Evolutionary conservation across 805 yeast species (phyloP).

Genomic region (Barnettozyma salicaria): DNA sequence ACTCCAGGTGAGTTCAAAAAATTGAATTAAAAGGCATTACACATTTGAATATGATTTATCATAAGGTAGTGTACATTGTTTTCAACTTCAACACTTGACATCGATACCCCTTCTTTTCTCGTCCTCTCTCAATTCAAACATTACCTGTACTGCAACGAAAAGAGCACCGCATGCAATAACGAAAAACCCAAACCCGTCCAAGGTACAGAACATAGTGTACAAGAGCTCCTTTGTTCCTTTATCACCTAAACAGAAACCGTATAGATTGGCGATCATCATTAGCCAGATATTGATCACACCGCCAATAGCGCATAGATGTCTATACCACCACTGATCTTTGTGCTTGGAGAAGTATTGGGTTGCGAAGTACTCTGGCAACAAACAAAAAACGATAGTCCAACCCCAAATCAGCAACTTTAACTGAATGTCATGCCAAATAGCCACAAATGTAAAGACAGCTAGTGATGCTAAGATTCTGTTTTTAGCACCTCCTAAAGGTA

Average conservation of each 20-base stretch:
- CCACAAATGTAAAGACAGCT: constrained; percentile 90
- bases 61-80: neutral
- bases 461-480: constrained; percentile 70
- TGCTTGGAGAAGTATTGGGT: constrained; percentile 38
- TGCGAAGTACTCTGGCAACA: constrained; percentile 77
- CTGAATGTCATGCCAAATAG: constrained; percentile 97
- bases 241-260: constrained; percentile 89
- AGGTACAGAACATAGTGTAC: constrained; percentile 64
- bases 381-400: constrained; percentile 82
- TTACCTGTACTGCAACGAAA: constrained; percentile 82
- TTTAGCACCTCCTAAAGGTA: constrained; percentile 83
- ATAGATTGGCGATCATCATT: constrained; percentile 95
- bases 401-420: constrained; percentile 89
- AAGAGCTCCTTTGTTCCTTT: constrained; percentile 74
- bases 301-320: constrained; percentile 80
- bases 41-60: neutral
- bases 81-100: constrained; percentile 52
- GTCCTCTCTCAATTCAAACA: constrained; percentile 87
- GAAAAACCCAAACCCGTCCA: constrained; percentile 59
- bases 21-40: constrained; percentile 22
- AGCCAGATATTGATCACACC: constrained; percentile 90
- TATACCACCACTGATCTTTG: constrained; percentile 55
- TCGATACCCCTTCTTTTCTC: constrained; percentile 82
- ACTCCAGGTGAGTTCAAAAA: constrained; percentile 82
- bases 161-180: constrained; percentile 55